phyloP scores from a whole-genome alignment of 2,329 filamentous ascomycete genomes.

The Cladosporium sp. region DNA sequence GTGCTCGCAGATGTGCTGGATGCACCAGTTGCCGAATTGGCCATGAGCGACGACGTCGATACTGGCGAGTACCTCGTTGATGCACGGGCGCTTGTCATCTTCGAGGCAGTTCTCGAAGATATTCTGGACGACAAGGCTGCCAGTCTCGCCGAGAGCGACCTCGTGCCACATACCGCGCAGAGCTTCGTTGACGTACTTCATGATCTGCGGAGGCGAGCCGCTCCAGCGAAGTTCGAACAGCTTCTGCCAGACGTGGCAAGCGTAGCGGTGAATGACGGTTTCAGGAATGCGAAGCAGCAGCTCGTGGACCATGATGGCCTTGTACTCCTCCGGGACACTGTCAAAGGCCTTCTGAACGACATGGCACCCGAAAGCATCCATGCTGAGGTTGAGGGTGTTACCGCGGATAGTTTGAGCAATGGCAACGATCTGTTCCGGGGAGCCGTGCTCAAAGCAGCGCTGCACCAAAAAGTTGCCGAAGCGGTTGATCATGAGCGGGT shows the following conservation, averaged over 20 bases:
- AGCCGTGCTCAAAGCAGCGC: constrained; percentile 97
- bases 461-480: constrained; percentile 99
- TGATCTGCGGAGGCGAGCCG: constrained; percentile 91
- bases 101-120: constrained; percentile 99
- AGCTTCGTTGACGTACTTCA: constrained; percentile 96
- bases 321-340: constrained; percentile 94
- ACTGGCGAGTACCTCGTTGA: constrained; percentile 90
- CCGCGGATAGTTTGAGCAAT: constrained; percentile 93
- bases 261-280: constrained; percentile 97
- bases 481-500: constrained; percentile 94
- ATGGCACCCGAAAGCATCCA: constrained; percentile 98
- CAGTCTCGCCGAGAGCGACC: constrained; percentile 92
- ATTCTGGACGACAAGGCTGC: constrained; percentile 96
- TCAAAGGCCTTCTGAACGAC: constrained; percentile 99
- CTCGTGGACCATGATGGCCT: constrained; percentile 98
- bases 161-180: constrained; percentile 98
- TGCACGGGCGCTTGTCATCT: constrained; percentile 97
- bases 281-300: constrained; percentile 91
- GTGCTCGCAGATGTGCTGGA: constrained; percentile 98
- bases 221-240: constrained; percentile 96
- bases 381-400: constrained; percentile 88
- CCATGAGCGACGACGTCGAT: constrained; percentile 96
- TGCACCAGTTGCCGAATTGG: constrained; percentile 99
- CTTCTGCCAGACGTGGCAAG: constrained; percentile 99
- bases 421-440: constrained; percentile 85